Evolutionary conservation across 2,329 filamentous ascomycete species (phyloP).

Genomic region (Aspergillus sp.): DNA sequence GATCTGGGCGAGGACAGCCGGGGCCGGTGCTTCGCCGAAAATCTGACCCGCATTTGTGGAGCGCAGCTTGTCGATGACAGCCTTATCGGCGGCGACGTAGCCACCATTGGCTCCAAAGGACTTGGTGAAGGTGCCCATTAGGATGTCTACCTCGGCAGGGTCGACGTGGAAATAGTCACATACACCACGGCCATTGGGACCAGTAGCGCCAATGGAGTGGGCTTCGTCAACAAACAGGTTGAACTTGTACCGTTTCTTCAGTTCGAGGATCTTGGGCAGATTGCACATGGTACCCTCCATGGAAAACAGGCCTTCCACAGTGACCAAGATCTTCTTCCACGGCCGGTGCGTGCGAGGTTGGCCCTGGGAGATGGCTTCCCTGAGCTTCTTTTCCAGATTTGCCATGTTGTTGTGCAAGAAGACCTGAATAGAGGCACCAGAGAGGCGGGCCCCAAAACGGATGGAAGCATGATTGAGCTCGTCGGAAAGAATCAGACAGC

Average conservation of each 20-base stretch:
- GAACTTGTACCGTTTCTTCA: conserved; percentile 96
- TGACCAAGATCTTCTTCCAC: conserved; percentile 97
- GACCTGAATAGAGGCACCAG: conserved; percentile 84
- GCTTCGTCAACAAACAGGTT: conserved; percentile 91
- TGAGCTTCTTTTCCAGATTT: conserved; percentile 76
- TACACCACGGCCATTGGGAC: conserved; percentile 82
- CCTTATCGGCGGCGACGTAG: conserved; percentile 84
- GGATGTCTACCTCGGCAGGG: conserved; percentile 78
- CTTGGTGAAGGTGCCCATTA: conserved; percentile 96
- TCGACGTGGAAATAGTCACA: conserved; percentile 95
- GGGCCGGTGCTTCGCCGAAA: conserved; percentile 80
- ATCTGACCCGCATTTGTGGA: conserved; percentile 77
- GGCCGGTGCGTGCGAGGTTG: conserved; percentile 92
- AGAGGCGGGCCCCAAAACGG: conserved; percentile 84
- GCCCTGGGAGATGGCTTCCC: conserved; percentile 88
- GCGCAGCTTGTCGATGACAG: conserved; percentile 83
- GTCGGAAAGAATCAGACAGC: conserved; percentile 87
- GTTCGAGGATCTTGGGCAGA: conserved; percentile 73
- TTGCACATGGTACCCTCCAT: conserved; percentile 99
- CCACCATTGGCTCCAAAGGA: conserved; percentile 96
- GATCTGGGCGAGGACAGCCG: conserved; percentile 86
- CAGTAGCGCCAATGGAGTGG: conserved; percentile 87
- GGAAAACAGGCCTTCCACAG: conserved; percentile 91
- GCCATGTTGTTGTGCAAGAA: conserved; percentile 95
- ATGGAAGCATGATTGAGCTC: conserved; percentile 96